Conservation (phyloP, 2,329 filamentous ascomycete genomes). For the Lasiodiplodia citricola region DNA sequence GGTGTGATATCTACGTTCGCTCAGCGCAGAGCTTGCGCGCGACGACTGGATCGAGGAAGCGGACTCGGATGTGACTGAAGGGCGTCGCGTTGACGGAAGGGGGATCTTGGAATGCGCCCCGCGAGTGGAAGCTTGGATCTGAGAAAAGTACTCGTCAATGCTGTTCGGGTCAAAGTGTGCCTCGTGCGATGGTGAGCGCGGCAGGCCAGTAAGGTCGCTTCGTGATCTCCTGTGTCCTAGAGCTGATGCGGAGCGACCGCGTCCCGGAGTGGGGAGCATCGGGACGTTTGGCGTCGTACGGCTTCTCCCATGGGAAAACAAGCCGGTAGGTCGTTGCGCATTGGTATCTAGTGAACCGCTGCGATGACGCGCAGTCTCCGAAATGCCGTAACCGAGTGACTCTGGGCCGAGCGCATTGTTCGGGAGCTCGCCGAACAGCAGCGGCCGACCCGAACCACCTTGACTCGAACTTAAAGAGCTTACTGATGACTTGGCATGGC, state of each 20-base stretch:
- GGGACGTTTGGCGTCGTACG: slow-evolving; percentile 18
- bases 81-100: slow-evolving; percentile 29
- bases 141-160: slow-evolving; percentile 25
- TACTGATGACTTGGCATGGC: slow-evolving; percentile 23
- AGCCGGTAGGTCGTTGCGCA: slow-evolving; percentile 21
- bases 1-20: slow-evolving; percentile 31
- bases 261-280: slow-evolving; percentile 5
- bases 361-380: slow-evolving; percentile 17
- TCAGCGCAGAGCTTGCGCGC: slow-evolving; percentile 34
- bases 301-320: slow-evolving; percentile 24
- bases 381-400: slow-evolving; percentile 17
- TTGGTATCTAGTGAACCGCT: slow-evolving; percentile 23
- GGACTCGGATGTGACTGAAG: slow-evolving; percentile 43
- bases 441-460: slow-evolving; percentile 15
- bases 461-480: slow-evolving; percentile 21
- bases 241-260: slow-evolving; percentile 21
- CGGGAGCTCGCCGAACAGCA: slow-evolving; percentile 26
- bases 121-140: slow-evolving; percentile 22
- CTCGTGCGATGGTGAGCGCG: slow-evolving; percentile 19
- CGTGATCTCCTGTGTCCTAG: slow-evolving; percentile 24
- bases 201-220: slow-evolving; percentile 22
- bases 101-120: slow-evolving; percentile 24
- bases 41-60: slow-evolving; percentile 42
- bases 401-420: slow-evolving; percentile 2
- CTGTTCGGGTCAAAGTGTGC: slow-evolving; percentile 19